These are phyloP conservation scores for Lepidopterella palustris DNA, from an alignment of 495 filamentous ascomycete species.

Conservation along the genomic window DNA sequence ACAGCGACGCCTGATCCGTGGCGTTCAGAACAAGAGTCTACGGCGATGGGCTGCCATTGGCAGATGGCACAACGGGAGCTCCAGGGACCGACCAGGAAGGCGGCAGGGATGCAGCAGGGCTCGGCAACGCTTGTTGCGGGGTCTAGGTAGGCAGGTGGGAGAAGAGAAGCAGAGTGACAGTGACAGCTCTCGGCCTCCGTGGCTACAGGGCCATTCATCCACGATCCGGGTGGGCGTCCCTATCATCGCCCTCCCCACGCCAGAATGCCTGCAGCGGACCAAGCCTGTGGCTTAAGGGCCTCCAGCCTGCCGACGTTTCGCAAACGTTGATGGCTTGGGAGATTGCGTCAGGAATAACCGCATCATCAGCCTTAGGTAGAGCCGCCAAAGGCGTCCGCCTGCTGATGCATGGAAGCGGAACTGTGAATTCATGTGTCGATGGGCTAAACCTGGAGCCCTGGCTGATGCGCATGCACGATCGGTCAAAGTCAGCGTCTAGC, in stretches of 20 bases:
- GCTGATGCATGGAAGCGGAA: constrained; percentile 14
- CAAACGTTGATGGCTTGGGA: constrained; percentile 26
- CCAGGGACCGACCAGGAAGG: constrained; percentile 22
- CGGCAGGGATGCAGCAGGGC: constrained; percentile 22
- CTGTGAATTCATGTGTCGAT: neutral
- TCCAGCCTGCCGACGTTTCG: constrained; percentile 23
- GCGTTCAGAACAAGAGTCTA: constrained; percentile 26
- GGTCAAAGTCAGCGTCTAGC: constrained; percentile 10
- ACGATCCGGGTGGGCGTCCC: constrained; percentile 23
- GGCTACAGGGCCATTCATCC: constrained; percentile 2
- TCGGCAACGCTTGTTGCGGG: constrained; percentile 33
- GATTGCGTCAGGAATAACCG: constrained; percentile 31
- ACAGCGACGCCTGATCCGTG: constrained; percentile 28
- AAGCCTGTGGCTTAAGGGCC: neutral
- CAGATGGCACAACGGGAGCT: constrained; percentile 24
- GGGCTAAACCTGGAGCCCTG: neutral
- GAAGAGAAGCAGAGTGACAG: neutral
- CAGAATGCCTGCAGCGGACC: no score
- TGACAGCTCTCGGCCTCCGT: neutral
- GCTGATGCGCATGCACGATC: constrained; percentile 22
- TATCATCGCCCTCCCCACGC: constrained; percentile 14
- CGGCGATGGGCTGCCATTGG: constrained; percentile 25
- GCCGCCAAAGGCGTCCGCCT: constrained; percentile 21
- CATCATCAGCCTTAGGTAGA: constrained; percentile 27
- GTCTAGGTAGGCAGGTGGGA: constrained; percentile 16